These are phyloP conservation scores for Cryomyces antarcticus DNA, from an alignment of 495 filamentous ascomycete species.

Conservation along the genomic window DNA sequence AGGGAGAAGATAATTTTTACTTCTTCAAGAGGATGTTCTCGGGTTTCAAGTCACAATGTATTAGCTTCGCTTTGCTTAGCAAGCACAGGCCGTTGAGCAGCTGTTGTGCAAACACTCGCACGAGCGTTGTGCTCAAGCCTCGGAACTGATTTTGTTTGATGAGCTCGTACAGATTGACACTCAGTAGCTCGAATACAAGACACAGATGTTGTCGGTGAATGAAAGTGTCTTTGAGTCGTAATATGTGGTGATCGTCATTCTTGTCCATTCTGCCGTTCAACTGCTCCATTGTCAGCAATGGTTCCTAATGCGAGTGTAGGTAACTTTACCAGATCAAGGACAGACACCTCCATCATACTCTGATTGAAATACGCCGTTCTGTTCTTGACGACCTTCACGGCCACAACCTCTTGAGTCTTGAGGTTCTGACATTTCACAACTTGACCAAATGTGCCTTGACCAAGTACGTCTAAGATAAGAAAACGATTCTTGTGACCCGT, in stretches of 20 bases:
- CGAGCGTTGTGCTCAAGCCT: slow-evolving; percentile 88
- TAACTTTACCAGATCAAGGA: slow-evolving; percentile 67
- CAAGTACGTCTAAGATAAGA: slow-evolving; percentile 91
- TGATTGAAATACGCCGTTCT: slow-evolving; percentile 99
- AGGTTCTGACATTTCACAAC: slow-evolving; percentile 99
- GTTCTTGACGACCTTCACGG: slow-evolving; percentile 99
- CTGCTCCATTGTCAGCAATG: slow-evolving; percentile 22
- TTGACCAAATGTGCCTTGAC: slow-evolving; percentile 98
- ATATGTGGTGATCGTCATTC: slow-evolving; percentile 94
- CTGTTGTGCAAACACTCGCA: slow-evolving; percentile 96
- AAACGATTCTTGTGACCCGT: slow-evolving; percentile 98
- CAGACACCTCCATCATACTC: slow-evolving; percentile 99
- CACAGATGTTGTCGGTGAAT: slow-evolving; percentile 97
- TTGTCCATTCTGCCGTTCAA: slow-evolving; percentile 97
- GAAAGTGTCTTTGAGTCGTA: slow-evolving; percentile 94
- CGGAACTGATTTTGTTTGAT: slow-evolving; percentile 99
- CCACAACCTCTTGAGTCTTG: slow-evolving; percentile 94
- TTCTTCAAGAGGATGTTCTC: slow-evolving; percentile 98
- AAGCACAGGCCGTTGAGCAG: slow-evolving; percentile 79
- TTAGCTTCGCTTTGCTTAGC: slow-evolving; percentile 88
- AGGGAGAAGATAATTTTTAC: slow-evolving; percentile 21
- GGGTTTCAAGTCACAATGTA: slow-evolving; percentile 96
- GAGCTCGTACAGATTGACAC: slow-evolving; percentile 94
- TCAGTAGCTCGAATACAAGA: slow-evolving; percentile 90
- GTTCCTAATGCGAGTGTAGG: not conserved